Evolutionary conservation across 108 stramenopile species (phyloP).

Genomic region (Stephanodiscus triporus): DNA sequence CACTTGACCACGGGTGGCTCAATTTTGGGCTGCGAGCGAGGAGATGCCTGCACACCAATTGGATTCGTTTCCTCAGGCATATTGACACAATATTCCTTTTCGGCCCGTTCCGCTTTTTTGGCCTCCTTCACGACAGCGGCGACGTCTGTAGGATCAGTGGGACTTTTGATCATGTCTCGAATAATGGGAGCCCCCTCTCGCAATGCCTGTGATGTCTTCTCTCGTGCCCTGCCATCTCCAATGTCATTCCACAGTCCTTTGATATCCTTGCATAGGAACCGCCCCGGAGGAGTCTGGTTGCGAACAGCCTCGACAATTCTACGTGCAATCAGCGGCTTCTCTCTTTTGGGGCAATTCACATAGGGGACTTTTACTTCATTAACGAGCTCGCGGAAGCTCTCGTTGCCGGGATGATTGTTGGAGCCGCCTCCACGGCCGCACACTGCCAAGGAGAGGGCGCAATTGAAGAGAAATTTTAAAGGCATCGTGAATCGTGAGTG

Average conservation of each 20-base stretch:
- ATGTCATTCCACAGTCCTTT: conserved; percentile 78
- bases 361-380: conserved; percentile 59
- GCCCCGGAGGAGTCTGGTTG: conserved; percentile 84
- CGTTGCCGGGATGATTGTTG: conserved; percentile 73
- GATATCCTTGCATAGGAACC: conserved; percentile 79
- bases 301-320: conserved; percentile 83
- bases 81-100: conserved; percentile 16
- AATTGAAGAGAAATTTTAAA: not conserved
- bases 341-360: conserved; percentile 74
- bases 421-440: conserved; percentile 77
- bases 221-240: conserved; percentile 72
- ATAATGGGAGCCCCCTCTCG: conserved; percentile 85
- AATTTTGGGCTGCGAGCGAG: not conserved
- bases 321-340: conserved; percentile 77
- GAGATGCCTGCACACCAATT: not conserved
- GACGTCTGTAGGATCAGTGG: conserved; percentile 3
- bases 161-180: conserved; percentile 35
- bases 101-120: conserved; percentile 27
- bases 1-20: conserved; percentile 2
- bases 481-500: not conserved
- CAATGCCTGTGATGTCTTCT: conserved; percentile 86
- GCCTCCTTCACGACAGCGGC: conserved; percentile 29
- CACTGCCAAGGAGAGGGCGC: conserved; percentile 29
- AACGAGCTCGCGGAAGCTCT: conserved; percentile 62
- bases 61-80: not conserved